Conservation (phyloP, 2,329 filamentous ascomycete genomes). For the Paecilomyces formosus region DNA sequence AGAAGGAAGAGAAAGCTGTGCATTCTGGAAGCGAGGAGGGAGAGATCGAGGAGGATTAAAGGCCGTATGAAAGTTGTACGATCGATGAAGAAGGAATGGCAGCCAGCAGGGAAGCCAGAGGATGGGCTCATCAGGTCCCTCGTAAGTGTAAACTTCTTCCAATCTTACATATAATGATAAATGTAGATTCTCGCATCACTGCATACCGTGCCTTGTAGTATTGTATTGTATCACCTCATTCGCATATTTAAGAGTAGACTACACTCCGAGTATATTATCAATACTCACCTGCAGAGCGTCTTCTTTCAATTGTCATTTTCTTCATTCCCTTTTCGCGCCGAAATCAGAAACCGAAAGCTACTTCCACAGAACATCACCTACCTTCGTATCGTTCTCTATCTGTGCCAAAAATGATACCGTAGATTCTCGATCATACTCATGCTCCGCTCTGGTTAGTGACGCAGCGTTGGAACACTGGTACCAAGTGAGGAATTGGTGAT, state of each 20-base stretch:
- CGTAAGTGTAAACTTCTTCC: background rate
- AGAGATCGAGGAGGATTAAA: constrained; percentile 76
- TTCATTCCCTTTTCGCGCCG: too few species aligned
- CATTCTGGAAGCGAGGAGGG: constrained; percentile 93
- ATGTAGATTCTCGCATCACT: background rate
- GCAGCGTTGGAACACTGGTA: too few species aligned
- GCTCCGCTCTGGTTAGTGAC: too few species aligned
- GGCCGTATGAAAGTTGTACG: background rate
- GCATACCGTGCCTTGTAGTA: background rate
- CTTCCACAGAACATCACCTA: too few species aligned
- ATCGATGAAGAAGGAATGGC: background rate
- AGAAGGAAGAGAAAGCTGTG: constrained; percentile 45
- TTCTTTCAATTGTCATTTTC: too few species aligned
- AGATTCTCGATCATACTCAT: too few species aligned
- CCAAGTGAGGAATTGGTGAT: too few species aligned
- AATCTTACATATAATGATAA: background rate
- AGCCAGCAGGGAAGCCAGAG: background rate
- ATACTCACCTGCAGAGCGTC: too few species aligned
- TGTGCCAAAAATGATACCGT: too few species aligned
- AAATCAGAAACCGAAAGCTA: too few species aligned
- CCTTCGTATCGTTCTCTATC: too few species aligned
- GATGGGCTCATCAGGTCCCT: background rate
- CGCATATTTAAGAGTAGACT: background rate
- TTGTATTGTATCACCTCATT: background rate
- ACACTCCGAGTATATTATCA: background rate